phyloP scores from a whole-genome alignment of 345 rosid genomes.

The Iberis pinnata region DNA sequence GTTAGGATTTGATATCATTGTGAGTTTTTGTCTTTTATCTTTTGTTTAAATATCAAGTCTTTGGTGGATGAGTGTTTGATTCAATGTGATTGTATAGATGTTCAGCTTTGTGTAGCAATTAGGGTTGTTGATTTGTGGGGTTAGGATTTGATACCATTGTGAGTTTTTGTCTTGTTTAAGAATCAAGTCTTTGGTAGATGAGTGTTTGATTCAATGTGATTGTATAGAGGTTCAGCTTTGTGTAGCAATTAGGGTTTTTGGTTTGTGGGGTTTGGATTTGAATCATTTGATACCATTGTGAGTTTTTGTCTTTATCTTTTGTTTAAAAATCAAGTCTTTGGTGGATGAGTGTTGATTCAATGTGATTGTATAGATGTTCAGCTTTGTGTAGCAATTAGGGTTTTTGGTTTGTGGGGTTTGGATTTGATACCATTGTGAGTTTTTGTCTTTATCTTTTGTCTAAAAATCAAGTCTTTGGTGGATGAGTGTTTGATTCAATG shows the following conservation, averaged over 20 bases:
- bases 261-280: not conserved
- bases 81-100: not conserved
- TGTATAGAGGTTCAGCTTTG: not conserved
- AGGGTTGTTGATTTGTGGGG: not conserved
- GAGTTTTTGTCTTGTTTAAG: too few species aligned
- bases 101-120: not conserved
- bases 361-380: not conserved
- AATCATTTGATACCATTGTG: too few species aligned
- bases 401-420: not conserved
- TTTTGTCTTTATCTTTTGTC: too few species aligned
- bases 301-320: not conserved
- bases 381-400: not conserved
- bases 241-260: not conserved
- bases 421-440: too few species aligned
- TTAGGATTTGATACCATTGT: too few species aligned
- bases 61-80: not conserved
- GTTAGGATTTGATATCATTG: too few species aligned
- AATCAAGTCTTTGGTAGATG: not conserved
- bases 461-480: too few species aligned
- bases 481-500: not conserved
- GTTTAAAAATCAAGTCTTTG: constrained; percentile 4
- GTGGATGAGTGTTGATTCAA: not conserved
- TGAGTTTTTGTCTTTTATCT: not conserved
- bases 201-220: not conserved
- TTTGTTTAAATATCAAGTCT: constrained; percentile 7